Percentiles rank a stretch among this genome's conserved stretches.
phyloP scores from a whole-genome alignment of 306 rosid genomes.

The Mimosa pudica region DNA sequence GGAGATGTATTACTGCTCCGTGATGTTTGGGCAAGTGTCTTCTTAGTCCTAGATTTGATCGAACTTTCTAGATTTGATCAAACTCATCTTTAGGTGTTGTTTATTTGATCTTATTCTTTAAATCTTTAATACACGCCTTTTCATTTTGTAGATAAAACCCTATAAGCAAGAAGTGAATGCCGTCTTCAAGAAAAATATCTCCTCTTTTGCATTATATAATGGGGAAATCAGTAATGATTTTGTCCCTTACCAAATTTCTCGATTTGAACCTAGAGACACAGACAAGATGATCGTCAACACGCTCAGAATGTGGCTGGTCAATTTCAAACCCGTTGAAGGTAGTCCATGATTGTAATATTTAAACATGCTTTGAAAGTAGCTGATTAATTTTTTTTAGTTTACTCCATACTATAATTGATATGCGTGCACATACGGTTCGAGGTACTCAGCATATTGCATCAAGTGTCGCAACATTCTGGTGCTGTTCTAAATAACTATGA shows the following conservation, averaged over 20 bases:
- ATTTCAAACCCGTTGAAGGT: slow-evolving; percentile 61
- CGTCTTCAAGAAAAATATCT: slow-evolving; percentile 52
- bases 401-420: background rate
- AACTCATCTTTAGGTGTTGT: background rate
- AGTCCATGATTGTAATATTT: background rate
- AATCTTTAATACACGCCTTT: background rate
- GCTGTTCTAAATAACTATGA: background rate
- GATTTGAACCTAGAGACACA: slow-evolving; percentile 38
- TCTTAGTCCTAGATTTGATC: background rate
- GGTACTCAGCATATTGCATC: background rate
- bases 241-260: slow-evolving; percentile 56
- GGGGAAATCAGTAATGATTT: slow-evolving; percentile 45
- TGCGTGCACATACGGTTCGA: background rate
- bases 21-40: slow-evolving; percentile 63
- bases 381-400: background rate
- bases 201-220: slow-evolving; percentile 65
- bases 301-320: slow-evolving; percentile 65
- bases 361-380: background rate
- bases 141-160: slow-evolving; percentile 46
- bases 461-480: background rate
- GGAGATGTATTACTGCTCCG: slow-evolving; percentile 71
- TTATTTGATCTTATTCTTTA: background rate
- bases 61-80: background rate
- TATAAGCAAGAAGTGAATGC: slow-evolving; percentile 44
- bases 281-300: slow-evolving; percentile 39